These are phyloP conservation scores for Pseudofabraea citricarpa DNA, from an alignment of 2,329 filamentous ascomycete species.

Conservation along the genomic window DNA sequence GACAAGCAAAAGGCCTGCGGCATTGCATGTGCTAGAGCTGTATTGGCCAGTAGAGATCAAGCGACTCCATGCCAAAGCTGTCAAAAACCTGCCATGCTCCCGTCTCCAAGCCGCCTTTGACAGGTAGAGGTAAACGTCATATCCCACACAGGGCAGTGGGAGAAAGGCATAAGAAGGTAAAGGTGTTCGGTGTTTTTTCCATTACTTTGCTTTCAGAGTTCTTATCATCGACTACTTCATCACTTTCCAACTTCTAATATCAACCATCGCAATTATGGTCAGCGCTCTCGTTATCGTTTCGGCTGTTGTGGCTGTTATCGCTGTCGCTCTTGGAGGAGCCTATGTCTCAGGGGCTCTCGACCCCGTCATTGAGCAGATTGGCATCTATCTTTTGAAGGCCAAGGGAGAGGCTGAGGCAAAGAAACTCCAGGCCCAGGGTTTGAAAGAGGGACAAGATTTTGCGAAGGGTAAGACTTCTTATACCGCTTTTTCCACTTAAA, in stretches of 20 bases:
- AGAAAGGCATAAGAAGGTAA: neutral
- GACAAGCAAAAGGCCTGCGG: neutral
- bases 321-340: slow-evolving; percentile 27
- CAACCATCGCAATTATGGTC: slow-evolving; percentile 11
- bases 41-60: neutral
- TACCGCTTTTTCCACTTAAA: too few species aligned
- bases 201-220: neutral
- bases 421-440: slow-evolving; percentile 32
- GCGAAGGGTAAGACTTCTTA: slow-evolving; percentile 25
- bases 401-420: slow-evolving; percentile 36
- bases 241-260: neutral
- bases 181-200: neutral
- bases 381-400: slow-evolving; percentile 33
- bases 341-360: slow-evolving; percentile 34
- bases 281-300: slow-evolving; percentile 24
- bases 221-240: neutral
- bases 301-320: slow-evolving; percentile 25
- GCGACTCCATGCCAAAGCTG: neutral
- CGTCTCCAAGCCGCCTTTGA: neutral
- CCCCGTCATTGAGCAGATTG: slow-evolving; percentile 32
- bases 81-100: neutral
- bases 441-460: slow-evolving; percentile 35
- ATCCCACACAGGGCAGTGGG: neutral
- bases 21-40: neutral
- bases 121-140: neutral